Conservation (phyloP, 441 rosid genomes). For the Syzygium syzygioides region DNA sequence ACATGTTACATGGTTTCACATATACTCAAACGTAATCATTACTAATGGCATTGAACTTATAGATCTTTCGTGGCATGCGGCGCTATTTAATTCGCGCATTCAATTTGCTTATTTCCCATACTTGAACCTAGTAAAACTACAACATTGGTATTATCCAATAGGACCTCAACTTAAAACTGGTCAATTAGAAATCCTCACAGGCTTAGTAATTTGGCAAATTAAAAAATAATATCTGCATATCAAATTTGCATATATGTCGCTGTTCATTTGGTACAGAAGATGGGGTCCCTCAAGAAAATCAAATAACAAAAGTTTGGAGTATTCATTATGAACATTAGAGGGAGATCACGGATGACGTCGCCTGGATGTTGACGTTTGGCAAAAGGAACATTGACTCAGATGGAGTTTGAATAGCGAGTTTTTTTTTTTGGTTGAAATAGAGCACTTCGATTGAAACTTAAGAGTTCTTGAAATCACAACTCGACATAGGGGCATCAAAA, state of each 20-base stretch:
- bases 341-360: neutral
- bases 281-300: neutral
- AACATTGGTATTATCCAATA: neutral
- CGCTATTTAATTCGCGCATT: neutral
- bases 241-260: neutral
- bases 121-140: neutral
- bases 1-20: neutral
- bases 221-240: neutral
- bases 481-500: too few relatives aligned
- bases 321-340: neutral
- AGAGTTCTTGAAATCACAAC: too few relatives aligned
- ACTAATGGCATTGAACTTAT: neutral
- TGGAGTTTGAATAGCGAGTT: neutral
- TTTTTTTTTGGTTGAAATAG: too few relatives aligned
- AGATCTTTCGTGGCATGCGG: neutral
- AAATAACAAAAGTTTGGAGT: neutral
- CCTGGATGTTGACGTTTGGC: neutral
- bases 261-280: neutral
- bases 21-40: neutral
- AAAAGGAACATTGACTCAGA: neutral
- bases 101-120: accelerated
- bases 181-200: neutral
- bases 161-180: neutral
- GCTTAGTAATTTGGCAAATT: neutral
- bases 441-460: too few relatives aligned